These are phyloP conservation scores for Gastrolobium bilobum DNA, from an alignment of 306 rosid genomes.

Conservation along the genomic window DNA sequence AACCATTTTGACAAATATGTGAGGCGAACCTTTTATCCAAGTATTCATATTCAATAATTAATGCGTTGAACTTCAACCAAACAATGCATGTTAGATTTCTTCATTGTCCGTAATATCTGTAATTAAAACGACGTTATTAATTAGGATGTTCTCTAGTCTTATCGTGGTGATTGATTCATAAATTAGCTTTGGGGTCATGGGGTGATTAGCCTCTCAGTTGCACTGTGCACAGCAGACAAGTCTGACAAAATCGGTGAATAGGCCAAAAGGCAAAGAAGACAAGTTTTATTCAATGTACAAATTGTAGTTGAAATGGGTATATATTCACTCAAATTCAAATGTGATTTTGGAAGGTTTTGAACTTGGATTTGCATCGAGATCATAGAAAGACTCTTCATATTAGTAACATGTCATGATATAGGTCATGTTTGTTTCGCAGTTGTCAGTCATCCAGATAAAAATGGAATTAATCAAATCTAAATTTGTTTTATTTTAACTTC, in stretches of 20 bases:
- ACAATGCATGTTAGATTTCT: constrained; percentile 58
- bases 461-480: too few species aligned
- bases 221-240: background rate
- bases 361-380: background rate
- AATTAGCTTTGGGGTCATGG: background rate
- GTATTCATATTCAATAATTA: constrained; percentile 53
- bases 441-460: too few species aligned
- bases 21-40: constrained; percentile 18
- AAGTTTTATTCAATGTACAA: background rate
- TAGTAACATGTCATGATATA: too few species aligned
- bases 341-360: background rate
- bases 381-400: background rate
- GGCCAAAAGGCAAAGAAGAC: too few species aligned
- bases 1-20: background rate
- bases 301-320: too few species aligned
- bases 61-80: constrained; percentile 52
- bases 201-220: constrained; percentile 4
- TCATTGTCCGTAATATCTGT: background rate
- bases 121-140: background rate
- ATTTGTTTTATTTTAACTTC: too few species aligned
- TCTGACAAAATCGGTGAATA: too few species aligned
- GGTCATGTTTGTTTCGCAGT: too few species aligned
- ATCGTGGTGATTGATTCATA: background rate
- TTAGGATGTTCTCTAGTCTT: background rate
- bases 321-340: background rate